Base-by-base conservation (phyloP, 202 grass and related monocot species). In the Zoysia matrella region DNA sequence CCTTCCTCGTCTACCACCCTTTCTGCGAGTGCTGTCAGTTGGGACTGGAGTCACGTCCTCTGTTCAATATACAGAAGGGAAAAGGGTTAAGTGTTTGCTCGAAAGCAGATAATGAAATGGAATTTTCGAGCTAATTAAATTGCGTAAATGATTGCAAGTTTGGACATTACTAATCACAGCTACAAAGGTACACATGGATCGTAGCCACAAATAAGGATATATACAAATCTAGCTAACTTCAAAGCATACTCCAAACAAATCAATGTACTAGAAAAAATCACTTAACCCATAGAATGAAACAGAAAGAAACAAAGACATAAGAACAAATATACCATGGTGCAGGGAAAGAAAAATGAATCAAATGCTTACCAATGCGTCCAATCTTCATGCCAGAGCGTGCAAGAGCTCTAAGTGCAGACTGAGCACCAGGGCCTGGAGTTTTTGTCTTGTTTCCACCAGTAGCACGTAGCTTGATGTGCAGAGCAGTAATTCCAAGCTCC, bases 371-470 rank as follows among this genome's bases (percentile, higher is more conserved):
- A 73, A 97, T 97, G 43, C 89, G 94, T 14, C 94, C 91, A 73
- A 97, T 97, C 86, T 94, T 97, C 91, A 97, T 97, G 68, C 91
- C 94, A 80, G 94, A 94, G 77, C 94, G 89, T 47, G 94, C 94
- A 79, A 97, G 91, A 81, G 94, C 94, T 82, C 94, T 97, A 52
- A 97, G 94, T 0, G 91, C 94, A 88, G 94, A 90, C 66, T 97
- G 94, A 65, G 94, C 94, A 85, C 94, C 94, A 52, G 94, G 94
- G n/a, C 94, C 91, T 67, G 91, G 94, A 62, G 94, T 90, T 49
- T 97, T 97, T 72, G 94, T 97, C 85, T 97, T 97, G 79, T 94
- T 97, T 73, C 94, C 94, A 84, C 91, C 94, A 41, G 94, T 97
- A 53, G 91, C 94, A 76, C 94, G 85, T 44, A 97, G 85, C 87